These are phyloP conservation scores for Colletotrichum cuscutae DNA, from an alignment of 2,329 filamentous ascomycete genomes.

Conservation along the genomic window DNA sequence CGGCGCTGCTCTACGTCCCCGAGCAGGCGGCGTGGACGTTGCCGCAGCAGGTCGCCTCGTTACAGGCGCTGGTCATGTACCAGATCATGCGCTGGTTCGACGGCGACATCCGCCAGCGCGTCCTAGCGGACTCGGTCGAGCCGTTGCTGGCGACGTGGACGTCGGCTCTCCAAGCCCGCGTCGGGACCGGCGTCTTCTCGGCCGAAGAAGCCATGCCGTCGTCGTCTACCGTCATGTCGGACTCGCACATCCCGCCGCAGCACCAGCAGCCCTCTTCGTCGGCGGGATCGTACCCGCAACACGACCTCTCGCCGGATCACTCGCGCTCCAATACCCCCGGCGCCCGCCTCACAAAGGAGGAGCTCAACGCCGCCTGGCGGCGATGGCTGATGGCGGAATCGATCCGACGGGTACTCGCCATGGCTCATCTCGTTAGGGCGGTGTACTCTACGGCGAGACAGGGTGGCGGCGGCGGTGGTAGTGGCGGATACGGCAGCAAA, in stretches of 20 bases:
- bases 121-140: slow-evolving; percentile 37
- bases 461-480: background rate
- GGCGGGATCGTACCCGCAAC: slow-evolving; percentile 20
- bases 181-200: slow-evolving; percentile 30
- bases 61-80: slow-evolving; percentile 39
- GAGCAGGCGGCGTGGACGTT: slow-evolving; percentile 36
- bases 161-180: slow-evolving; percentile 31
- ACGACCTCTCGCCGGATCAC: slow-evolving; percentile 19
- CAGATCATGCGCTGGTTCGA: slow-evolving; percentile 40
- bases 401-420: slow-evolving; percentile 33
- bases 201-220: slow-evolving; percentile 18
- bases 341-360: slow-evolving; percentile 19
- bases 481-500: slow-evolving; percentile 1
- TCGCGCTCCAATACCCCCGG: slow-evolving; percentile 28
- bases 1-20: slow-evolving; percentile 34
- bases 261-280: slow-evolving; percentile 14
- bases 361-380: slow-evolving; percentile 35
- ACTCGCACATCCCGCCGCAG: slow-evolving; percentile 4
- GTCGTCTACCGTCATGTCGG: slow-evolving; percentile 6
- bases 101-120: slow-evolving; percentile 38
- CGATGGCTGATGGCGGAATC: slow-evolving; percentile 36
- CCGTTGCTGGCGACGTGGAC: slow-evolving; percentile 35
- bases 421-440: slow-evolving; percentile 34
- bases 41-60: slow-evolving; percentile 35
- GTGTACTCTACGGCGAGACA: slow-evolving; percentile 34